phyloP scores from a whole-genome alignment of 2,329 filamentous ascomycete species.

The Juglanconis sp. region DNA sequence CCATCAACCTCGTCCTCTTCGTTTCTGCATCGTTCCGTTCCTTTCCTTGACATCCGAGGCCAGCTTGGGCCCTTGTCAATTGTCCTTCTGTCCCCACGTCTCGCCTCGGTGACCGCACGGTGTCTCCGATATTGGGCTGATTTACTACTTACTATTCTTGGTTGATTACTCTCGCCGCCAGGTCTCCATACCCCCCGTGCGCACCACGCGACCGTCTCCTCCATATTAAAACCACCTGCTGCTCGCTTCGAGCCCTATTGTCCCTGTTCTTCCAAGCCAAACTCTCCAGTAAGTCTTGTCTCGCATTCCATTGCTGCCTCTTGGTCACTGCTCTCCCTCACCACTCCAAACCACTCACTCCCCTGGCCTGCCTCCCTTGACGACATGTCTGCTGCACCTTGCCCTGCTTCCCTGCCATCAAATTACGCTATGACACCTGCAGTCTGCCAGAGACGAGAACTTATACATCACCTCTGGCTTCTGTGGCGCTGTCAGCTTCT shows the following conservation, averaged over 20 bases:
- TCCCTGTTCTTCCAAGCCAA: conserved; percentile 8
- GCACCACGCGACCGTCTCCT: conserved; percentile 11
- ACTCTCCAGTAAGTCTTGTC: conserved; percentile 14
- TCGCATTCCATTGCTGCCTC: not conserved
- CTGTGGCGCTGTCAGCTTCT: conserved; percentile 9
- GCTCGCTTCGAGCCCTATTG: conserved; percentile 6
- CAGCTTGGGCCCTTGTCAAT: conserved; percentile 6
- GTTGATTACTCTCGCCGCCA: conserved; percentile 2
- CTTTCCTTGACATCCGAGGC: not conserved
- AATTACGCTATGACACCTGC: conserved; percentile 8
- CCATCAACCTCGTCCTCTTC: not conserved
- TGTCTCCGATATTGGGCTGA: conserved; percentile 20
- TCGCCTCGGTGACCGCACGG: conserved; percentile 14
- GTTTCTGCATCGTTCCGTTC: conserved; percentile 9
- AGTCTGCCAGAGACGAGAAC: conserved; percentile 5
- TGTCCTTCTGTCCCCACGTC: conserved; percentile 6
- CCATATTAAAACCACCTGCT: conserved; percentile 16
- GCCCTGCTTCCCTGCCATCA: conserved; percentile 5
- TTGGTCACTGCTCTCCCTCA: not conserved
- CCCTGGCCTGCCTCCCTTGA: conserved; percentile 1
- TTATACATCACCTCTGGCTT: conserved; percentile 14
- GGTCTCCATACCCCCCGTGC: conserved; percentile 3
- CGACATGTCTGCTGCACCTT: not conserved
- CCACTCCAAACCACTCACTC: not conserved
- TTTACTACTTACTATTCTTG: conserved; percentile 16